These are phyloP conservation scores for Blastobotrys terrestris DNA, from an alignment of 805 yeast genomes.

Conservation along the genomic window DNA sequence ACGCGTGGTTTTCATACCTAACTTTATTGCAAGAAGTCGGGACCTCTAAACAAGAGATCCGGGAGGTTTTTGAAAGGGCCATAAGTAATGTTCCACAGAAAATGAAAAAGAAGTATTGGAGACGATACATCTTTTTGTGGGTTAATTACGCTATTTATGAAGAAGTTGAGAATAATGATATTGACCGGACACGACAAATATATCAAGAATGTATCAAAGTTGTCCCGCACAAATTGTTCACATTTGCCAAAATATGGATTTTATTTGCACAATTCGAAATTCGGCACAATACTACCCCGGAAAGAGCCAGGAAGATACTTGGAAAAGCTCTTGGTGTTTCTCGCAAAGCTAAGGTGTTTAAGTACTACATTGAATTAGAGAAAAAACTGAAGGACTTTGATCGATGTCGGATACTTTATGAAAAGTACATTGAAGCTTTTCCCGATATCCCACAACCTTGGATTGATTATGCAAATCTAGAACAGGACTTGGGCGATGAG, in stretches of 20 bases:
- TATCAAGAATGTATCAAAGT: slow-evolving; percentile 45
- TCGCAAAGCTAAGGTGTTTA: slow-evolving; percentile 47
- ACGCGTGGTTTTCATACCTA: slow-evolving; percentile 77
- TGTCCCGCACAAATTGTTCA: slow-evolving; percentile 55
- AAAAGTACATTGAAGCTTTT: slow-evolving; percentile 51
- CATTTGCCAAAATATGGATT: slow-evolving; percentile 73
- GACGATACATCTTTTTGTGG: slow-evolving; percentile 66
- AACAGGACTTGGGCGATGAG: slow-evolving; percentile 57
- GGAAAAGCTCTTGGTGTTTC: slow-evolving; percentile 68
- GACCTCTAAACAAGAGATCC: slow-evolving; percentile 26
- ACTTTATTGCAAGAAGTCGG: slow-evolving; percentile 41
- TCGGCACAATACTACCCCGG: slow-evolving; percentile 44
- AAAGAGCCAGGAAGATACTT: slow-evolving; percentile 55
- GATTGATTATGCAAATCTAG: slow-evolving; percentile 63
- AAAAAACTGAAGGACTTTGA: slow-evolving; percentile 68
- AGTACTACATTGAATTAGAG: slow-evolving; percentile 64
- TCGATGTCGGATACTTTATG: slow-evolving; percentile 67
- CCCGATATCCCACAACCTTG: slow-evolving; percentile 44
- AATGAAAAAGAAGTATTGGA: slow-evolving; percentile 47
- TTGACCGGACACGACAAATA: slow-evolving; percentile 41
- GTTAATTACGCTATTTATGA: slow-evolving; percentile 54
- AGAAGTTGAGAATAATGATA: slow-evolving; percentile 44
- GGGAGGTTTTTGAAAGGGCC: slow-evolving; percentile 42
- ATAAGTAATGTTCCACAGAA: slow-evolving; percentile 33
- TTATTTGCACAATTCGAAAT: slow-evolving; percentile 66